These are phyloP conservation scores for Solidago caesia DNA, from an alignment of 129 eudicot species.

Conservation along the genomic window DNA sequence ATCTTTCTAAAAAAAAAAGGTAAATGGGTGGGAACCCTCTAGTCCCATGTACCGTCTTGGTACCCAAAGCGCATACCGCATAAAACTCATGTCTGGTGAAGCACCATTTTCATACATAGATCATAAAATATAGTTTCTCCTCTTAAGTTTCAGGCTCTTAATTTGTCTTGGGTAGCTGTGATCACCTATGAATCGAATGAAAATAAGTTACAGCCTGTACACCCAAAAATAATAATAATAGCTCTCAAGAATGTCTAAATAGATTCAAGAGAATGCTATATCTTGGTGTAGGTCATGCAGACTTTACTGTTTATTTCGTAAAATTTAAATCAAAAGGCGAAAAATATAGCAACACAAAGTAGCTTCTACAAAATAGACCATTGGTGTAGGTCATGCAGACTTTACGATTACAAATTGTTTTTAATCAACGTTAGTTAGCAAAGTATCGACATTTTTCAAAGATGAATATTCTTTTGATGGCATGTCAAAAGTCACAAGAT, in stretches of 20 bases:
- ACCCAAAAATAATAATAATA: background rate
- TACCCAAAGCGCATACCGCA: too few species aligned
- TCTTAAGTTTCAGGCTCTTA: conserved; percentile 68
- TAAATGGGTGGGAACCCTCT: too few species aligned
- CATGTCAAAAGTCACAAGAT: background rate
- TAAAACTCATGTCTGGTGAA: too few species aligned
- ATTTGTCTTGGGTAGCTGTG: conserved; percentile 95
- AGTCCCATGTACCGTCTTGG: too few species aligned
- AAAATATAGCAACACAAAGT: too few species aligned
- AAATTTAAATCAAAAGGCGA: background rate
- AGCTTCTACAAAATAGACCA: too few species aligned
- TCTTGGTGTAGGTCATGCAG: conserved; percentile 15
- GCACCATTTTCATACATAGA: too few species aligned
- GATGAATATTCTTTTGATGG: background rate
- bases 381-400: too few species aligned
- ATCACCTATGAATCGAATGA: conserved; percentile 60
- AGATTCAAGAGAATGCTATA: background rate
- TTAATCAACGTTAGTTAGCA: background rate
- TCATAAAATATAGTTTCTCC: too few species aligned
- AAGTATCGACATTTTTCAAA: background rate
- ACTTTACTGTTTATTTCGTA: background rate
- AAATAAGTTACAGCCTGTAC: background rate
- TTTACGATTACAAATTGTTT: too few species aligned
- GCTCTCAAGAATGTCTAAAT: background rate
- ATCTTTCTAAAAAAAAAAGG: too few species aligned